Evolutionary conservation across 140 eudicot species (phyloP), one percentile per base, ranked within the genome.

Genomic region (Flaveria floridana): DNA sequence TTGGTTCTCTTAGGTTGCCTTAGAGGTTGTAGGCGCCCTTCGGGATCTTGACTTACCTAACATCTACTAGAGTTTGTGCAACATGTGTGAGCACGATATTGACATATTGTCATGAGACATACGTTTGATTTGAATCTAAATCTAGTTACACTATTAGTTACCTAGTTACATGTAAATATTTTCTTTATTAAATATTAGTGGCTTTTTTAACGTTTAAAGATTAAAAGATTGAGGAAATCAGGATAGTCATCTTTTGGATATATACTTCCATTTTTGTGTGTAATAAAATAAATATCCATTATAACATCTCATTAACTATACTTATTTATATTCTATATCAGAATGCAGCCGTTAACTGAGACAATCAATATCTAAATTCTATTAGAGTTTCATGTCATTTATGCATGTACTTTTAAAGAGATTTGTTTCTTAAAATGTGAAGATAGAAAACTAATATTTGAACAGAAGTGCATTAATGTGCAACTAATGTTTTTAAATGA

Each of bases 381-480:
- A 53, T 53, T 53, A 52, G 21, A 4, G 14, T 19, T 74, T 62
- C 62, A 15, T 44, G 26, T 7, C 56, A 3, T 0, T 65, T 70
- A 25, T 30, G 21, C 2, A 14, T 70, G 48, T 46, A 70, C 12
- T 34, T 41, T 34, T 44, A 53, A 26, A 39, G 14, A 61, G 12
- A 11, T 26, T 26, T 47, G 19, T 58, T 42, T 34, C 20, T 44
- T 78, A 5, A 30, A 18, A 13, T 51, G 19, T 16, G 64, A 28
- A 62, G 70, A 19, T 13, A 19, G 42, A 56, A 78, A 70, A 48
- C 70, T 47, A 61, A 78, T 47, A 50, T 59, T 4, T 41, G 15
- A 63, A 41, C 70, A 42, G 18, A 70, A 47, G 52, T 58, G 62
- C 65, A 48, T 61, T 61, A 47, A 78, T 5, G 48, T 15, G 19